These are phyloP conservation scores for Sclerotinia trifoliorum DNA, from an alignment of 2,329 filamentous ascomycete species.

Conservation along the genomic window DNA sequence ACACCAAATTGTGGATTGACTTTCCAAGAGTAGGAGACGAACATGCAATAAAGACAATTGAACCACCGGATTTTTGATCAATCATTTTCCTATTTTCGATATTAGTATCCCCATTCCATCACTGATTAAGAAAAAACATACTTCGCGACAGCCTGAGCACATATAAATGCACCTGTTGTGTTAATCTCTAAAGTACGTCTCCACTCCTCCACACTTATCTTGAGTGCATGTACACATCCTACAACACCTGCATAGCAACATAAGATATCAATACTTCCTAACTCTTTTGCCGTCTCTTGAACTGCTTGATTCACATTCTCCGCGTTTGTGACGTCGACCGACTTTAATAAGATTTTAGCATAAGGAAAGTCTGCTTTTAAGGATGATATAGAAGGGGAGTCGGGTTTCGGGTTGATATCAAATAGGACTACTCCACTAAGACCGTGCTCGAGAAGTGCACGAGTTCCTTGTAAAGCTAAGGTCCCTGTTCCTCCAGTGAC, in stretches of 20 bases:
- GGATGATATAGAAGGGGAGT: conserved; percentile 44
- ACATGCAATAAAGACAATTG: conserved; percentile 63
- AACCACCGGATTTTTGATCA: conserved; percentile 48
- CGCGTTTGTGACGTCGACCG: conserved; percentile 60
- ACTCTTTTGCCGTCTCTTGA: conserved; percentile 41
- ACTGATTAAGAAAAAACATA: conserved; percentile 44
- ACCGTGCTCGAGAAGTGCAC: conserved; percentile 68
- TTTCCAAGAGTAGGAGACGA: neutral
- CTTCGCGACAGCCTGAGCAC: conserved; percentile 60
- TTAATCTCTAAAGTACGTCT: conserved; percentile 68
- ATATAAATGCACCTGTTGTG: conserved; percentile 67
- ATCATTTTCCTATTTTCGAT: conserved; percentile 17
- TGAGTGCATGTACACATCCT: conserved; percentile 57
- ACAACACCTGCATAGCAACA: conserved; percentile 70
- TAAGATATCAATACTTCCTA: conserved; percentile 50
- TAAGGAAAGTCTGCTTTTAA: conserved; percentile 56
- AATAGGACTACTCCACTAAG: conserved; percentile 58
- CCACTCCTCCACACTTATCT: conserved; percentile 59
- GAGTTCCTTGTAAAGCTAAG: conserved; percentile 56
- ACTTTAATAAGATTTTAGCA: conserved; percentile 49
- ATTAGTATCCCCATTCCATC: neutral
- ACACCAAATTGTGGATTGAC: neutral
- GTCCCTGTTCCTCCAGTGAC: conserved; percentile 67
- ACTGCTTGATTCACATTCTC: conserved; percentile 47
- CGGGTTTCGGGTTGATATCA: conserved; percentile 50